Percentiles rank a stretch among this genome's conserved stretches.
These are phyloP conservation scores for Lentithecium fluviatile DNA, from an alignment of 495 filamentous ascomycete species.

Conservation along the genomic window DNA sequence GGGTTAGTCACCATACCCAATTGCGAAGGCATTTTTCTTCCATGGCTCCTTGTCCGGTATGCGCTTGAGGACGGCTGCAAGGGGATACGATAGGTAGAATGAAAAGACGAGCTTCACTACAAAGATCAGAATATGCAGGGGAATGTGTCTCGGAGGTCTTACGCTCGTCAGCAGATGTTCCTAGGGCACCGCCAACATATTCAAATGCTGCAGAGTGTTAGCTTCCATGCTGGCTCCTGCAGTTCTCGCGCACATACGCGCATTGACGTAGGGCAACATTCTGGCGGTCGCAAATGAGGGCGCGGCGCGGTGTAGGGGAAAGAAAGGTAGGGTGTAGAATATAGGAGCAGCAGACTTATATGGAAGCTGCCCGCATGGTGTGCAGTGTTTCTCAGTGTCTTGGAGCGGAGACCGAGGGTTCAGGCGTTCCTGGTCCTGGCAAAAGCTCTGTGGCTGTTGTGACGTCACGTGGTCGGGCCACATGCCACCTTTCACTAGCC, in stretches of 20 bases:
- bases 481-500: slow-evolving; percentile 7
- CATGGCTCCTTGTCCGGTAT: slow-evolving; percentile 81
- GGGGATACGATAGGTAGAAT: slow-evolving; percentile 89
- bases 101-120: slow-evolving; percentile 90
- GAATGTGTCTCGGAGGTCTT: slow-evolving; percentile 39
- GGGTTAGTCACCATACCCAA: slow-evolving; percentile 53
- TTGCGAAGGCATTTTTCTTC: slow-evolving; percentile 86
- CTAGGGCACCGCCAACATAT: slow-evolving; percentile 62
- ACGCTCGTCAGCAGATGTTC: slow-evolving; percentile 86
- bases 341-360: slow-evolving; percentile 2
- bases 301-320: slow-evolving; percentile 1
- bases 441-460: neutral
- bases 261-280: slow-evolving; percentile 88
- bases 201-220: slow-evolving; percentile 61
- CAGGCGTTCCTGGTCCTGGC: neutral
- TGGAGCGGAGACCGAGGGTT: neutral
- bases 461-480: slow-evolving; percentile 11
- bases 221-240: neutral
- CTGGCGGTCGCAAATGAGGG: slow-evolving; percentile 17
- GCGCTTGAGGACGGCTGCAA: slow-evolving; percentile 85
- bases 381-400: neutral
- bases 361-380: neutral
- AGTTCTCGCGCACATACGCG: slow-evolving; percentile 54
- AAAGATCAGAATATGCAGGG: slow-evolving; percentile 26
- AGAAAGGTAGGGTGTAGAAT: neutral